Evolutionary conservation across 108 stramenopile genomes (phyloP).

Genomic region (Fragilaria radians): DNA sequence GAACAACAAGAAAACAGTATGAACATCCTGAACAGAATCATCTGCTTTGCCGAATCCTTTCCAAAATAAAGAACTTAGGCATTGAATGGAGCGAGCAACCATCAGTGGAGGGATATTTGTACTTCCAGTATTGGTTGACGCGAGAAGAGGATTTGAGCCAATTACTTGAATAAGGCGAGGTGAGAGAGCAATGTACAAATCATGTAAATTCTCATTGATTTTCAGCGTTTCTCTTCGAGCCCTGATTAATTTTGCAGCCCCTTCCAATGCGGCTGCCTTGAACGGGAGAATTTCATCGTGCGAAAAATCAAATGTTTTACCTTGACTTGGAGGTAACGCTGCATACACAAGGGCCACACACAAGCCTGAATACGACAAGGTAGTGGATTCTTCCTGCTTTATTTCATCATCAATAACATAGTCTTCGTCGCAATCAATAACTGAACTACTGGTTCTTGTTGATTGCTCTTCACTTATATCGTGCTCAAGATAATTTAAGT

Average conservation of each 20-base stretch:
- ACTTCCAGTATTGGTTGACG: background rate
- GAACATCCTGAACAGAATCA: constrained; percentile 6
- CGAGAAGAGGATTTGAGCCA: background rate
- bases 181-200: background rate
- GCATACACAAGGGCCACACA: constrained; percentile 54
- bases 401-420: constrained; percentile 7
- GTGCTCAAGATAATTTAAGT: constrained; percentile 12
- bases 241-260: constrained; percentile 32
- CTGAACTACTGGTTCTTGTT: constrained; percentile 11
- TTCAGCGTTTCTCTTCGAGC: constrained; percentile 9
- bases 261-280: constrained; percentile 42
- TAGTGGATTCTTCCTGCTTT: background rate
- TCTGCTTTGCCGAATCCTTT: constrained; percentile 32
- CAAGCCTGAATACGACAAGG: constrained; percentile 41
- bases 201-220: background rate
- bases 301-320: constrained; percentile 3
- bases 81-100: constrained; percentile 58
- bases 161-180: background rate
- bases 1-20: constrained; percentile 16
- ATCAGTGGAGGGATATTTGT: constrained; percentile 41
- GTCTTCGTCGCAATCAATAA: constrained; percentile 19
- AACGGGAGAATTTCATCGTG: constrained; percentile 55
- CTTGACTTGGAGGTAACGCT: constrained; percentile 29
- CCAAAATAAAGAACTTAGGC: constrained; percentile 50
- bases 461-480: constrained; percentile 22